phyloP scores from a whole-genome alignment of 768 basidiomycete species.

The Podaxis sp. region DNA sequence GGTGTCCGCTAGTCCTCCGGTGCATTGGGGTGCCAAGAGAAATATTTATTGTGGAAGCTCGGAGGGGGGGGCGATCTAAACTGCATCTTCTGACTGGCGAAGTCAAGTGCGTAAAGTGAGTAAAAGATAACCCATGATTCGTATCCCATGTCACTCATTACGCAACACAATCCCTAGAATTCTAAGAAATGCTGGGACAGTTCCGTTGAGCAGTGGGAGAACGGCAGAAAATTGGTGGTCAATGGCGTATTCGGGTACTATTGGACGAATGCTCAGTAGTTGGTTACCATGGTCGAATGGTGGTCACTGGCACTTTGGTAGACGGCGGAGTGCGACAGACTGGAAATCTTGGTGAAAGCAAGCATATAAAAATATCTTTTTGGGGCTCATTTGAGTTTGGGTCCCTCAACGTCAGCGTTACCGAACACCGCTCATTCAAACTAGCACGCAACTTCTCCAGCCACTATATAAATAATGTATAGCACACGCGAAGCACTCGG shows the following conservation, averaged over 20 bases:
- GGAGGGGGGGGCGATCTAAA: background rate
- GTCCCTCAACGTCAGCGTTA: background rate
- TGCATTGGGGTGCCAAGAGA: background rate
- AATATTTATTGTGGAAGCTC: background rate
- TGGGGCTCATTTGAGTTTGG: background rate
- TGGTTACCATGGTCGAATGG: background rate
- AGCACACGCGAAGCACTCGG: background rate
- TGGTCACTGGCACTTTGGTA: background rate
- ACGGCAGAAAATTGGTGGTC: background rate
- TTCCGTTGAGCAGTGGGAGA: background rate
- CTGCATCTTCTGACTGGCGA: background rate
- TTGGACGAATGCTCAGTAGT: background rate
- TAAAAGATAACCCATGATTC: slow-evolving; percentile 1
- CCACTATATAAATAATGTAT: background rate
- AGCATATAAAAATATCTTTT: background rate
- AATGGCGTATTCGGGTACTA: background rate
- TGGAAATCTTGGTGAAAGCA: background rate
- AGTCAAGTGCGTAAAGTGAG: background rate
- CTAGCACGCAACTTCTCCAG: background rate
- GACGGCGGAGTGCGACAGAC: background rate
- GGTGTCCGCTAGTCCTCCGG: background rate
- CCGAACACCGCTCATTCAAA: background rate
- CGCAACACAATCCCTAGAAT: background rate
- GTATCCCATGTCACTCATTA: slow-evolving; percentile 1
- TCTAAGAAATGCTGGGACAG: background rate